These are phyloP conservation scores for Caloboletus inedulis DNA, from an alignment of 1,284 basidiomycete genomes.

Conservation along the genomic window DNA sequence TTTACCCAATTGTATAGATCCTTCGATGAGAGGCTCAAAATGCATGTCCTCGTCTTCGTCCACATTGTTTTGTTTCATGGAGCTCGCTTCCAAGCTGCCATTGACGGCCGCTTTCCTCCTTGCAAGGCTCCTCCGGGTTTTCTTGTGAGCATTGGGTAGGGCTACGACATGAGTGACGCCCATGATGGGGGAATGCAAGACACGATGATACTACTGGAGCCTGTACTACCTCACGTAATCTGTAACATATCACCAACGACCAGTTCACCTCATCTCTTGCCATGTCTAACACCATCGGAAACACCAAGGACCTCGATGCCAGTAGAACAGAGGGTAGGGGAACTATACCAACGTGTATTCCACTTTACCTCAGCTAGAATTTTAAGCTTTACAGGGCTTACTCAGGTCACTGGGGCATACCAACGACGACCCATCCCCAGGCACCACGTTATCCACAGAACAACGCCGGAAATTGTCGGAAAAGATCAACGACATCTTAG, in stretches of 20 bases:
- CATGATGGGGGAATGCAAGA: conserved; percentile 39
- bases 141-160: conserved; percentile 38
- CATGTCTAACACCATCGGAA: conserved; percentile 22
- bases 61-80: conserved; percentile 8
- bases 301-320: conserved; percentile 19
- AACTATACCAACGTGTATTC: background rate
- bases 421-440: conserved; percentile 26
- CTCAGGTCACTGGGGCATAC: conserved; percentile 46
- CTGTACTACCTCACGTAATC: conserved; percentile 21
- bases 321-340: conserved; percentile 26
- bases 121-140: conserved; percentile 53
- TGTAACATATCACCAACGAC: background rate
- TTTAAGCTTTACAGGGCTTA: conserved; percentile 50
- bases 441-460: conserved; percentile 43
- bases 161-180: conserved; percentile 49
- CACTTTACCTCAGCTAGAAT: conserved; percentile 7
- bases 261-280: background rate
- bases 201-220: conserved; percentile 1
- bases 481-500: conserved; percentile 60
- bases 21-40: conserved; percentile 13
- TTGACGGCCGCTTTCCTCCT: conserved; percentile 41
- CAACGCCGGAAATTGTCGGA: conserved; percentile 54
- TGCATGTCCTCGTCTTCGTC: conserved; percentile 40
- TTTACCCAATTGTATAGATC: conserved; percentile 1
- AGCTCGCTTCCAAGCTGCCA: conserved; percentile 12